Conservation (phyloP, 1,284 basidiomycete genomes). For the Microbotryum silenes-acaulis region DNA sequence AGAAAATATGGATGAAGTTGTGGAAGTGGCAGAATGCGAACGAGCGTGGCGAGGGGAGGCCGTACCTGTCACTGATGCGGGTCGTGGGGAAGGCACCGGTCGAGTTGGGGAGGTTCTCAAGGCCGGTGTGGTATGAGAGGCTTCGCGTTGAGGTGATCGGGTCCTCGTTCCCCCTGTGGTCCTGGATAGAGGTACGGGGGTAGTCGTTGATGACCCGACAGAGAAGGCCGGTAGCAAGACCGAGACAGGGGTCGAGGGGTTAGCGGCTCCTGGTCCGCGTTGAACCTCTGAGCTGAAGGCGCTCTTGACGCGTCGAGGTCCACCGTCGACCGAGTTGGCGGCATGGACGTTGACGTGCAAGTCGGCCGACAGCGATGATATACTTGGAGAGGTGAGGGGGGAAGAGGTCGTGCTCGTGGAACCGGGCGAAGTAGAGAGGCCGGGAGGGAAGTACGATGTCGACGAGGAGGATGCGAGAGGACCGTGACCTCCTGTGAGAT, state of each 20-base stretch:
- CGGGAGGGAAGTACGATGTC: neutral
- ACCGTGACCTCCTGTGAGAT: neutral
- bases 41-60: neutral
- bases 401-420: constrained; percentile 9
- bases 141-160: neutral
- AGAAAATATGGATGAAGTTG: constrained; percentile 7
- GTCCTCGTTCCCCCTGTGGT: neutral
- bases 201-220: constrained; percentile 6
- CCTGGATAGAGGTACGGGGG: constrained; percentile 3
- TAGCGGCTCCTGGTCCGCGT: neutral
- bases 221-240: neutral
- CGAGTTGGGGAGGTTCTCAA: neutral
- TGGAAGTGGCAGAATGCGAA: constrained; percentile 3
- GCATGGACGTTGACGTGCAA: neutral
- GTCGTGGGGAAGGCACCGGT: neutral
- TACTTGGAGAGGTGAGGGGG: constrained; percentile 6
- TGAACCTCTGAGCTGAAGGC: neutral
- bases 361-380: neutral
- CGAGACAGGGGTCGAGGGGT: neutral
- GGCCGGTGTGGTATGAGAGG: neutral
- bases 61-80: neutral
- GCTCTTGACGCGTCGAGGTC: neutral
- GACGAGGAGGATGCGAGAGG: constrained; percentile 7
- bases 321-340: neutral
- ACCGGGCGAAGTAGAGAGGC: constrained; percentile 10